Percentiles rank a stretch among this genome's conserved stretches.
Conservation (phyloP, 176 grass and related monocot genomes). For the Triticum monococcum region DNA sequence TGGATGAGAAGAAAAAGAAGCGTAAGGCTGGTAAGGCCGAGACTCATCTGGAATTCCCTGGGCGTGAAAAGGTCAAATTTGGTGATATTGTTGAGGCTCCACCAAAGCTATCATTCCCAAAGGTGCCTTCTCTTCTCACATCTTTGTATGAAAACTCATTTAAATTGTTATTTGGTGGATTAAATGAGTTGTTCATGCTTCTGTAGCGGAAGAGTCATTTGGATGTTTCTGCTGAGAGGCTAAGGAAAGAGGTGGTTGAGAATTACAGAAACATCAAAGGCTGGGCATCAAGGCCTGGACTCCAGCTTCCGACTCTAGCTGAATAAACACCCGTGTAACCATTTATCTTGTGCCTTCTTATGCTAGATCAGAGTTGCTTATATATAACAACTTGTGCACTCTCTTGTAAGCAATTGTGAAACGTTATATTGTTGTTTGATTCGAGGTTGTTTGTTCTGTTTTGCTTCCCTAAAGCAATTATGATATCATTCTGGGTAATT, state of each 20-base stretch:
- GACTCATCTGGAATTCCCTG: constrained; percentile 58
- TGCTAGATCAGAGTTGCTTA: constrained; percentile 26
- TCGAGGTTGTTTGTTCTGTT: neutral
- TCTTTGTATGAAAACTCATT: neutral
- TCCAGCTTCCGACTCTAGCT: constrained; percentile 55
- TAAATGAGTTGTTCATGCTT: constrained; percentile 15
- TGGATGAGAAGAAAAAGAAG: constrained; percentile 95
- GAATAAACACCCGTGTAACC: constrained; percentile 41
- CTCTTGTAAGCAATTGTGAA: constrained; percentile 14
- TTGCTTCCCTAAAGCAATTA: constrained; percentile 4
- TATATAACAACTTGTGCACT: neutral
- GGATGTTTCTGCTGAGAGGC: constrained; percentile 68
- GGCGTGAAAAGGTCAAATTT: constrained; percentile 79
- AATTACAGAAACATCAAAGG: constrained; percentile 82
- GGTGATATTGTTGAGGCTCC: constrained; percentile 87
- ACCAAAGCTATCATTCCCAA: constrained; percentile 73
- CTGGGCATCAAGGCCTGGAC: constrained; percentile 83
- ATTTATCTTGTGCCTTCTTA: constrained; percentile 19
- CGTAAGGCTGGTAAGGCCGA: constrained; percentile 50
- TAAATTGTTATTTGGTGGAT: constrained; percentile 9
- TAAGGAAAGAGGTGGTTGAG: constrained; percentile 76
- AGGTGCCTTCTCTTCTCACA: constrained; percentile 49
- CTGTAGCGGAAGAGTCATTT: constrained; percentile 47
- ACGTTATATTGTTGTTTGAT: neutral
- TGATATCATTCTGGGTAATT: neutral